Percentiles rank a stretch among this genome's conserved stretches.
These are phyloP conservation scores for Paulownia fortunei DNA, from an alignment of 257 asterid genomes.

Conservation along the genomic window DNA sequence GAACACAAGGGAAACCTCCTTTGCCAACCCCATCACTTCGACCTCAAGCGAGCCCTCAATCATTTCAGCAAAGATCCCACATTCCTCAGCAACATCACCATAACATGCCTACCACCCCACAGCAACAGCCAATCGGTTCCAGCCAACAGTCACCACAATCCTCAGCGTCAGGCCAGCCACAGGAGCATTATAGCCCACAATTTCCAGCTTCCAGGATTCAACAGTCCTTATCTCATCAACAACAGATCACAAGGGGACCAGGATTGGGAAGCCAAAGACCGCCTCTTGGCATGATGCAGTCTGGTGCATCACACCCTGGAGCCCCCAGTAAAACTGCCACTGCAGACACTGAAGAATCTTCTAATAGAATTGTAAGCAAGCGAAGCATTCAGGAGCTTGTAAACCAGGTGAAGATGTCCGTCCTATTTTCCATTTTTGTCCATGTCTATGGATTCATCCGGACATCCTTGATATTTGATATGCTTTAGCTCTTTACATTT, in stretches of 20 bases:
- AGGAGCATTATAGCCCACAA: slow-evolving; percentile 65
- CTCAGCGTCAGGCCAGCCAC: slow-evolving; percentile 55
- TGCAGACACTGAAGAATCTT: slow-evolving; percentile 65
- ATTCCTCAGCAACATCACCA: slow-evolving; percentile 64
- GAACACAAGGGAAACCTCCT: slow-evolving; percentile 79
- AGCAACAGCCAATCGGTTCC: slow-evolving; percentile 55
- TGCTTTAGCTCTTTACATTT: not conserved
- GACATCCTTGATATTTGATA: not conserved
- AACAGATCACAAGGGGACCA: slow-evolving; percentile 61
- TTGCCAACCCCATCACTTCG: slow-evolving; percentile 67
- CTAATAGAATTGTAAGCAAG: slow-evolving; percentile 70
- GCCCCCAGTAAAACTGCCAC: slow-evolving; percentile 42
- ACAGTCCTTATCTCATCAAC: slow-evolving; percentile 65
- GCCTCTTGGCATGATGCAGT: slow-evolving; percentile 49
- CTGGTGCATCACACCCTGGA: slow-evolving; percentile 50
- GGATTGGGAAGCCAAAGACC: slow-evolving; percentile 72
- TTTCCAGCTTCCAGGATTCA: slow-evolving; percentile 64
- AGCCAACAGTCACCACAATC: slow-evolving; percentile 58
- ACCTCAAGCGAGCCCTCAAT: slow-evolving; percentile 66
- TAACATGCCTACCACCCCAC: slow-evolving; percentile 47
- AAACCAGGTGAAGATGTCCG: slow-evolving; percentile 59
- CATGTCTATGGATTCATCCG: not conserved
- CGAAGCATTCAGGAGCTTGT: slow-evolving; percentile 87
- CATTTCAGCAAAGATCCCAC: slow-evolving; percentile 72
- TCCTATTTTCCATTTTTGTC: slow-evolving; percentile 13